phyloP scores from a whole-genome alignment of 2,329 filamentous ascomycete species.

The Aureobasidium sp. region DNA sequence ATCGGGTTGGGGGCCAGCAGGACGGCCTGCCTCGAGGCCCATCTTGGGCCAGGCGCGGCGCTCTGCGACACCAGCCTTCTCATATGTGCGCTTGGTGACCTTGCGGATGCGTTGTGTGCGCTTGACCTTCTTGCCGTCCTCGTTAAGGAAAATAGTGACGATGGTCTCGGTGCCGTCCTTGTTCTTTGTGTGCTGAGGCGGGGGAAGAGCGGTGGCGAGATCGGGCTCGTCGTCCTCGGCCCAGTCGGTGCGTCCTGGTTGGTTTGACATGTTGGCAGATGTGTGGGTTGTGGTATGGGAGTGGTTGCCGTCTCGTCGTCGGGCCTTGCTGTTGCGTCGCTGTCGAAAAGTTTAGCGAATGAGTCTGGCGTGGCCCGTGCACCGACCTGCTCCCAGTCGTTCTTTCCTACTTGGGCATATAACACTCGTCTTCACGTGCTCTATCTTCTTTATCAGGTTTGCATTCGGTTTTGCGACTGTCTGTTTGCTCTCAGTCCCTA shows the following conservation, averaged over 20 bases:
- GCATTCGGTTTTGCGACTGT: background rate
- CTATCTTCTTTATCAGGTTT: background rate
- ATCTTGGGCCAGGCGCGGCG: constrained; percentile 92
- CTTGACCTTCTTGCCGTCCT: constrained; percentile 93
- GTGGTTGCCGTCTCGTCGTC: background rate
- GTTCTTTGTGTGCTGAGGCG: constrained; percentile 85
- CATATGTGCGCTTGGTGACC: constrained; percentile 74
- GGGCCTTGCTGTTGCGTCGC: background rate
- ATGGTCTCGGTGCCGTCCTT: constrained; percentile 98
- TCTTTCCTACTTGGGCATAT: background rate
- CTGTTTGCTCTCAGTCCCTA: background rate
- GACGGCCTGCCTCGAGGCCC: constrained; percentile 79
- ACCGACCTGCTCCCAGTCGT: background rate
- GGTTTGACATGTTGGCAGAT: constrained; percentile 19
- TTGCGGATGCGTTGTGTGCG: constrained; percentile 92
- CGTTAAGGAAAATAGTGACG: constrained; percentile 82
- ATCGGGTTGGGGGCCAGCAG: constrained; percentile 72
- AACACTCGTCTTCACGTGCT: background rate
- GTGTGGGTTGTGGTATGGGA: background rate
- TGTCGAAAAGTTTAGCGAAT: constrained; percentile 12
- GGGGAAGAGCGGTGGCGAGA: constrained; percentile 75
- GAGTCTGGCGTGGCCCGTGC: background rate
- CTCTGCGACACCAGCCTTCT: constrained; percentile 95
- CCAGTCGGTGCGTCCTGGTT: constrained; percentile 63
- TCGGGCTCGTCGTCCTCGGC: constrained; percentile 81